phyloP scores from a whole-genome alignment of 805 yeast genomes.

The Monosporozyma solicola region DNA sequence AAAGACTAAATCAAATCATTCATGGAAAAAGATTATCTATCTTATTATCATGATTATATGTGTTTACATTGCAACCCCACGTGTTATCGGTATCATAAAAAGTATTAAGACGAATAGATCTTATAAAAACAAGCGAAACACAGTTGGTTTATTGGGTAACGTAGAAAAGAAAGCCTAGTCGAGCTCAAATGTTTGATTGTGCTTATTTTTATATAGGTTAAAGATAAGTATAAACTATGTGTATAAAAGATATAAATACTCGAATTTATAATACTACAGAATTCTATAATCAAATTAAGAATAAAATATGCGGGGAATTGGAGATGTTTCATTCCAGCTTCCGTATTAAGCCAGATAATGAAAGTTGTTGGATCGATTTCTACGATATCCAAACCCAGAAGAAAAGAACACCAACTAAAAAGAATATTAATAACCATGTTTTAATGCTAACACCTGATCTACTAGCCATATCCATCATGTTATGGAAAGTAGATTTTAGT shows the following conservation, averaged over 20 bases:
- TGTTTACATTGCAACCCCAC: neutral
- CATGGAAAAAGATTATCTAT: neutral
- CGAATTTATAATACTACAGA: neutral
- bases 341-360: neutral
- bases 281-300: neutral
- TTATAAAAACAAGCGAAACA: constrained; percentile 20
- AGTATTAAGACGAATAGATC: constrained; percentile 5
- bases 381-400: constrained; percentile 38
- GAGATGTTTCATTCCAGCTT: neutral
- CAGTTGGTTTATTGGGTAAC: constrained; percentile 14
- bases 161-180: neutral
- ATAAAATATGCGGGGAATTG: neutral
- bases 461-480: constrained; percentile 57
- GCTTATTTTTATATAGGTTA: neutral
- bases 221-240: neutral
- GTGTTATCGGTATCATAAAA: neutral
- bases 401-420: constrained; percentile 41
- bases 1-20: neutral
- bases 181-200: neutral
- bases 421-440: constrained; percentile 47
- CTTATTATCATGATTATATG: neutral
- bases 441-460: constrained; percentile 55
- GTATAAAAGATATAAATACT: neutral
- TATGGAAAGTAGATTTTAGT: constrained; percentile 44
- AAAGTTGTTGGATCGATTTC: neutral